These are phyloP conservation scores for Xylaria bambusicola DNA, from an alignment of 495 filamentous ascomycete genomes.

Conservation along the genomic window DNA sequence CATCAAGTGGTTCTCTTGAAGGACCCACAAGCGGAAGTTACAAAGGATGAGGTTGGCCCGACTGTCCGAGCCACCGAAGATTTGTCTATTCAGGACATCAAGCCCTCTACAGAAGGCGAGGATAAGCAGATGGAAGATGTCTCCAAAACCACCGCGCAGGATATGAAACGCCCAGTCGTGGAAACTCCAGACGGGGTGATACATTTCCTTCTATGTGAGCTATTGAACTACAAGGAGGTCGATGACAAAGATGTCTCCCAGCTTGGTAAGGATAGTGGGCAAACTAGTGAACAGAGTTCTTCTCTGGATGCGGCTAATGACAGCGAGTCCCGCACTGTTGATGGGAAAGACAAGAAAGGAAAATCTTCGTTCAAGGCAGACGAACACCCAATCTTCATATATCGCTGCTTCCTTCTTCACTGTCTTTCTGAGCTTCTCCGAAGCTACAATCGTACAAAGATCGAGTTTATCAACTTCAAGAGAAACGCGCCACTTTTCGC, in stretches of 20 bases:
- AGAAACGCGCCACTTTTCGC: constrained; percentile 75
- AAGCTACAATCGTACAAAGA: constrained; percentile 90
- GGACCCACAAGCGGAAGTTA: constrained; percentile 30
- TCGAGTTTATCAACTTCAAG: constrained; percentile 99
- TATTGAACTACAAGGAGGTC: constrained; percentile 88
- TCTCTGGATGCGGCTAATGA: constrained; percentile 28
- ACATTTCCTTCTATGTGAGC: constrained; percentile 91
- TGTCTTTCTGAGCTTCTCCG: constrained; percentile 91
- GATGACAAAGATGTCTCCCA: constrained; percentile 69
- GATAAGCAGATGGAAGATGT: constrained; percentile 61
- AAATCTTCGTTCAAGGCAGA: constrained; percentile 87
- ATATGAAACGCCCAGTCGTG: constrained; percentile 80
- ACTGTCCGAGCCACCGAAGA: constrained; percentile 59
- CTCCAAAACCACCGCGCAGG: constrained; percentile 56
- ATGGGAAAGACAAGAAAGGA: constrained; percentile 64
- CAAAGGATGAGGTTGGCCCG: constrained; percentile 44
- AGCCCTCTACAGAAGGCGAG: constrained; percentile 52
- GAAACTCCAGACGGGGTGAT: constrained; percentile 95
- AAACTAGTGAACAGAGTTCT: constrained; percentile 39
- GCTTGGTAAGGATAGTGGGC: constrained; percentile 53
- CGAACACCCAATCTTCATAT: constrained; percentile 93
- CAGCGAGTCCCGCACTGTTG: constrained; percentile 29
- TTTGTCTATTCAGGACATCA: constrained; percentile 52
- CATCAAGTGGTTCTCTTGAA: constrained; percentile 40
- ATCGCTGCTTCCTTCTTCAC: constrained; percentile 91